Evolutionary conservation across 257 asterid species (phyloP).

Genomic region (Schizonepeta tenuifolia): DNA sequence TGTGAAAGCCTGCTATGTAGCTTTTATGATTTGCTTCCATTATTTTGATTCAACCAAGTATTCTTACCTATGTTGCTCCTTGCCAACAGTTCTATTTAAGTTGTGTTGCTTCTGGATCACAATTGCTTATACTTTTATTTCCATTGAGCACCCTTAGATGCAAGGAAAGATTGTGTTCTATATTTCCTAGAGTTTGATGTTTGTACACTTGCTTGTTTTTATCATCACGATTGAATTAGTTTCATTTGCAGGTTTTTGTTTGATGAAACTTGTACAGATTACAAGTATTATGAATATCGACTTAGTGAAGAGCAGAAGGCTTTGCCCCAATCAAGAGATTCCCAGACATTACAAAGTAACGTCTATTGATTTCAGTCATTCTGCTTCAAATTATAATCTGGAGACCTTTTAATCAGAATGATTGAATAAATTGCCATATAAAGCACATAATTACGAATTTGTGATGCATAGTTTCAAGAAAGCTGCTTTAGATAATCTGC

Average conservation of each 20-base stretch:
- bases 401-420: constrained; percentile 1
- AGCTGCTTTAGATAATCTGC: background rate
- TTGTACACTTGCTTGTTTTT: constrained; percentile 22
- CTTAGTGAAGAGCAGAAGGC: constrained; percentile 78
- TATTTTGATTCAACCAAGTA: background rate
- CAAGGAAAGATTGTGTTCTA: background rate
- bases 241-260: constrained; percentile 69
- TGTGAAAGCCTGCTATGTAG: background rate
- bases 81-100: constrained; percentile 17
- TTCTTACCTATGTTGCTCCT: background rate
- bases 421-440: constrained; percentile 3
- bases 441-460: constrained; percentile 10
- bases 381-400: background rate
- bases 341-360: constrained; percentile 57
- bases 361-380: constrained; percentile 33
- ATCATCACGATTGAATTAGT: constrained; percentile 12
- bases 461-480: constrained; percentile 8
- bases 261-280: constrained; percentile 80
- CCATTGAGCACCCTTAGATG: constrained; percentile 9
- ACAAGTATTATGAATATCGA: constrained; percentile 81
- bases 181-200: constrained; percentile 3
- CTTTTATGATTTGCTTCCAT: background rate
- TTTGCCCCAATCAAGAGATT: constrained; percentile 56
- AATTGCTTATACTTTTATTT: constrained; percentile 6
- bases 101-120: constrained; percentile 42